phyloP scores from a whole-genome alignment of 345 rosid species.

The Crucihimalaya himalaica region DNA sequence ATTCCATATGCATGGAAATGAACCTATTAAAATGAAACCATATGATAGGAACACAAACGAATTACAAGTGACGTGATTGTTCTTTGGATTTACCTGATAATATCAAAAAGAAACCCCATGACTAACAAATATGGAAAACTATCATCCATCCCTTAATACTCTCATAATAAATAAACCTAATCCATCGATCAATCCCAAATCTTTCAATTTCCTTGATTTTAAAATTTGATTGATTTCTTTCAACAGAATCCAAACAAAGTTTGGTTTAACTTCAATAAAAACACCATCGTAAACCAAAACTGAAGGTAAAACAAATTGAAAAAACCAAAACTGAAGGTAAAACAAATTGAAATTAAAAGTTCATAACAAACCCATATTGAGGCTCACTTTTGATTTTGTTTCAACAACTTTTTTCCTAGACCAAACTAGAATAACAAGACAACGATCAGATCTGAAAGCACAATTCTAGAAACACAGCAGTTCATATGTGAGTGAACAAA shows the following conservation, averaged over 20 bases:
- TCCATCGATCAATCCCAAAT: no score
- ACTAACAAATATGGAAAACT: no score
- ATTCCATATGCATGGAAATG: neutral
- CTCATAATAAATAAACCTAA: no score
- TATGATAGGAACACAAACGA: neutral
- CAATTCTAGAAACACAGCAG: no score
- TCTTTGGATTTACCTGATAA: neutral
- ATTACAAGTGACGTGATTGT: neutral
- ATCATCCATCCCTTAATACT: no score
- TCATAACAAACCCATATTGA: neutral
- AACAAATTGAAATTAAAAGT: neutral
- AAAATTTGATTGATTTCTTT: no score
- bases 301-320: no score
- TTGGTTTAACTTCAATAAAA: no score
- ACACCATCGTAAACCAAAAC: neutral
- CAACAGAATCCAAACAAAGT: neutral
- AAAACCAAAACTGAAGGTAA: neutral
- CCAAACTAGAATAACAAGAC: neutral
- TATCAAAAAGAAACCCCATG: neutral
- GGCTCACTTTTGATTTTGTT: neutral
- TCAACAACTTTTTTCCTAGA: neutral
- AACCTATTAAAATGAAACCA: neutral
- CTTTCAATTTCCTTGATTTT: no score
- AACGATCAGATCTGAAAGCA: no score
- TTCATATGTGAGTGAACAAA: no score